Evolutionary conservation across 2,329 filamentous ascomycete species (phyloP), one percentile per base, ranked within the genome.

Genomic region (Ilyonectria destructans): DNA sequence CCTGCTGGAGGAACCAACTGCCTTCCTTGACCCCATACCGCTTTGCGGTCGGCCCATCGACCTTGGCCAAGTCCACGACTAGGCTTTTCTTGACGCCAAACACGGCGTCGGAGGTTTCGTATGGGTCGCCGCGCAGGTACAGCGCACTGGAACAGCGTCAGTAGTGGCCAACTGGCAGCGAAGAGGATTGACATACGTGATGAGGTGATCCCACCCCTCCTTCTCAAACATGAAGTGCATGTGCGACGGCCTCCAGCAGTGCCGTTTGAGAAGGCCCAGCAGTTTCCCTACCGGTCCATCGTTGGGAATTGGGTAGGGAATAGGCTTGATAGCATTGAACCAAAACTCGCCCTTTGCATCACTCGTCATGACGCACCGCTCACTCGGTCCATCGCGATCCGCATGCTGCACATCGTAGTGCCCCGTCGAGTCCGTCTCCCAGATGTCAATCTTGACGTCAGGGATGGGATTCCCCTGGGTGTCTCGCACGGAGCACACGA

Each of bases 51-150:
- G 23, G 49, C 4, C 49, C 37, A 19, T 60, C 33, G 17, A 65
- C 62, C 10, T 45, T 55, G 35, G 21, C 85, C 74, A 81, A 82
- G 71, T 93, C 91, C 17, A 94, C 86, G 23, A 94, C 82, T 17
- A 97, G 84, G 35, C 91, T 93, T 78, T 93, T 87, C 80, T 97
- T 97, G 65, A 97, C 93, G 23, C 94, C 94, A 74, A 97, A 97
- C 1, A 97, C 94, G 0, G 93, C 93, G 77, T 97, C 94, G 0
- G 92, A 93, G 1, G 89, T 93, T 82, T 95, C 93, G 78, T 96
- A 96, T 1, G 91, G 92, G 75, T 96, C 93, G 57, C 90, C 91
- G 3, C 92, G 89, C 59, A 95, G 83, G 77, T 96, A 97, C 0
- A 97, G 83, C 0, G 93, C 92, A 4, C 92, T 94, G n/a, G 6